These are phyloP conservation scores for Platanus orientalis DNA, from an alignment of 164 flowering plant species.

Conservation along the genomic window DNA sequence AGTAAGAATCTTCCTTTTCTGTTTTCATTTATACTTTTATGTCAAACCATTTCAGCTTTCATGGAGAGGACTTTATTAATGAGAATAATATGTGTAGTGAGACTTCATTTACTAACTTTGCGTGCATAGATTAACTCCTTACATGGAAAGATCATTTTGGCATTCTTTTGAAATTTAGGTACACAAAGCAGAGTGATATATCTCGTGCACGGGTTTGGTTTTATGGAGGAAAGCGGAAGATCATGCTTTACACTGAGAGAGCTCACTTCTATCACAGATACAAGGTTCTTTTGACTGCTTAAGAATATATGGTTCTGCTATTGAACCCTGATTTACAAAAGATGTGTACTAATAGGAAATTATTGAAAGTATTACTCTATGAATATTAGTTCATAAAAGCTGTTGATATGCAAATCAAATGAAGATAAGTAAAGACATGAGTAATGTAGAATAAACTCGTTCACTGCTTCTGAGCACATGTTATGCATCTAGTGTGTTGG, in stretches of 20 bases:
- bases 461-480: too few relatives aligned
- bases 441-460: too few relatives aligned
- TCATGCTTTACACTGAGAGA: slow-evolving; percentile 91
- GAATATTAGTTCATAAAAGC: too few relatives aligned
- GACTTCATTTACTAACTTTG: not conserved
- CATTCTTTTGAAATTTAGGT: slow-evolving; percentile 29
- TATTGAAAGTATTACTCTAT: too few relatives aligned
- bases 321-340: not conserved
- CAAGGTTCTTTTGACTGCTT: slow-evolving; percentile 47
- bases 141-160: not conserved
- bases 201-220: slow-evolving; percentile 84
- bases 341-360: not conserved
- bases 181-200: slow-evolving; percentile 67
- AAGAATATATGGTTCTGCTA: not conserved
- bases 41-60: not conserved
- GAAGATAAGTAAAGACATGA: too few relatives aligned
- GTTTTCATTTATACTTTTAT: not conserved
- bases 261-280: slow-evolving; percentile 89
- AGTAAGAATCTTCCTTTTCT: slow-evolving; percentile 46
- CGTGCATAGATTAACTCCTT: not conserved
- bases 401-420: too few relatives aligned
- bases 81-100: not conserved
- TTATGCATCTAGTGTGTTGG: too few relatives aligned
- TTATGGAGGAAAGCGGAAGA: slow-evolving; percentile 62
- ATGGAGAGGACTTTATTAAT: not conserved